These are phyloP conservation scores for Pseudocercospora fuligena DNA, from an alignment of 2,329 filamentous ascomycete genomes.

Conservation along the genomic window DNA sequence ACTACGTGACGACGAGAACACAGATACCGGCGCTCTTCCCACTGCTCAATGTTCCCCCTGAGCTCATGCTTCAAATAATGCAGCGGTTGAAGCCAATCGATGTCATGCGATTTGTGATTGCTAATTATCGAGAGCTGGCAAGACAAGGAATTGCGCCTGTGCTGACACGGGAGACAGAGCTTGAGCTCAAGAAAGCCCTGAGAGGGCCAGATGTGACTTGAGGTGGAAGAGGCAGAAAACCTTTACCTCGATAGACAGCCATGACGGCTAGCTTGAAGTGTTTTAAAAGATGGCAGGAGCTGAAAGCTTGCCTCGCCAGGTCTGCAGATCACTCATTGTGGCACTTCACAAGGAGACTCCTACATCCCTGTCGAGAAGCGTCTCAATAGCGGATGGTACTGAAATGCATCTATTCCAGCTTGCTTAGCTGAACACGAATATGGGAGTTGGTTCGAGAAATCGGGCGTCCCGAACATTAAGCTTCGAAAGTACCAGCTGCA, in stretches of 20 bases:
- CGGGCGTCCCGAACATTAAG: background rate
- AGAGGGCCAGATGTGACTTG: background rate
- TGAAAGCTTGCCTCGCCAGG: background rate
- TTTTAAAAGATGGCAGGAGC: background rate
- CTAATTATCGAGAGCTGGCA: slow-evolving; percentile 43
- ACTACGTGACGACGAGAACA: slow-evolving; percentile 39
- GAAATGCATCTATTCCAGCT: background rate
- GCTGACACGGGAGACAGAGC: slow-evolving; percentile 34
- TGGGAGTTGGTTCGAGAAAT: background rate
- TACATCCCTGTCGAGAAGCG: background rate
- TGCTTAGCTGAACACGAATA: background rate
- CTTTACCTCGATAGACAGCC: background rate
- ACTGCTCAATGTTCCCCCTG: slow-evolving; percentile 44
- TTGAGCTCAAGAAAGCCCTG: slow-evolving; percentile 13
- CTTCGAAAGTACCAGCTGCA: background rate
- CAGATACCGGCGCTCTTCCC: slow-evolving; percentile 37
- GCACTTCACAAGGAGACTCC: background rate
- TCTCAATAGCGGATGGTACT: background rate
- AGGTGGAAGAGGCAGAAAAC: background rate
- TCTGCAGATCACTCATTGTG: background rate
- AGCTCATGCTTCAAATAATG: slow-evolving; percentile 49
- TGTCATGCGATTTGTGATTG: slow-evolving; percentile 46
- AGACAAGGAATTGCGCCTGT: slow-evolving; percentile 42
- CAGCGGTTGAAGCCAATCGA: slow-evolving; percentile 44
- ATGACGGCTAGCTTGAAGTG: background rate